Percentiles rank a stretch among this genome's conserved stretches.
phyloP scores from a whole-genome alignment of 1,284 basidiomycete species.

The Sanghuangporus weigelae region DNA sequence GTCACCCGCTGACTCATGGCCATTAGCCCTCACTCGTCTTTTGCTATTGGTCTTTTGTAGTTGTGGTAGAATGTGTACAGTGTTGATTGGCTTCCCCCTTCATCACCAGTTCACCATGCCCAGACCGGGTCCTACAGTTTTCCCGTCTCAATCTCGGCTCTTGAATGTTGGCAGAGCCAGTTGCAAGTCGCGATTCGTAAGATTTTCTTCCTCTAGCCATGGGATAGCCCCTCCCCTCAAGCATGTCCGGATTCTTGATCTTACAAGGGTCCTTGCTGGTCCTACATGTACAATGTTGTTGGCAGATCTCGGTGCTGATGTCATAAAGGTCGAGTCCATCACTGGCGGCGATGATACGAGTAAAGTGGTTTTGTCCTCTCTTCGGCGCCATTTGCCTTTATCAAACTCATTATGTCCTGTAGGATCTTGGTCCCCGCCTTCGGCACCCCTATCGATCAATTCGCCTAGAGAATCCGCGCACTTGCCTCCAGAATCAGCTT shows the following conservation, averaged over 20 bases:
- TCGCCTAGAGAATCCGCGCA: slow-evolving; percentile 53
- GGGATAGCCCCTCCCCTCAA: slow-evolving; percentile 75
- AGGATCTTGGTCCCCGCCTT: slow-evolving; percentile 81
- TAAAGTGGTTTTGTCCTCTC: slow-evolving; percentile 27
- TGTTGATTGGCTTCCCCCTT: no score
- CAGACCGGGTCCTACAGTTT: no score
- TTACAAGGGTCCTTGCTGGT: slow-evolving; percentile 86
- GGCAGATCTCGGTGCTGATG: slow-evolving; percentile 85
- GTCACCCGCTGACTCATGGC: background rate
- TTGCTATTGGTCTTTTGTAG: background rate
- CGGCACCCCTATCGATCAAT: slow-evolving; percentile 52
- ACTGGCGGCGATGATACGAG: slow-evolving; percentile 88
- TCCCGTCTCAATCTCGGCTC: no score
- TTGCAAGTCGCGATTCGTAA: background rate
- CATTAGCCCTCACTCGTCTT: background rate
- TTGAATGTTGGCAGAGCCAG: background rate
- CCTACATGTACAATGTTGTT: slow-evolving; percentile 89
- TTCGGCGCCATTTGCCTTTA: background rate
- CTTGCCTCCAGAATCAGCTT: slow-evolving; percentile 87
- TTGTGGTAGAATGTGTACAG: no score
- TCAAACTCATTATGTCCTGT: background rate
- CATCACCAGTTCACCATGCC: background rate
- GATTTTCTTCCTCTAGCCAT: background rate
- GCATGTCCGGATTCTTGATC: slow-evolving; percentile 78
- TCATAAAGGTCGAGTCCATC: slow-evolving; percentile 86